Percentiles rank a stretch among this genome's conserved stretches.
Evolutionary conservation across 2,329 filamentous ascomycete genomes (phyloP).

Genomic region (Neoarthrinium moseri): DNA sequence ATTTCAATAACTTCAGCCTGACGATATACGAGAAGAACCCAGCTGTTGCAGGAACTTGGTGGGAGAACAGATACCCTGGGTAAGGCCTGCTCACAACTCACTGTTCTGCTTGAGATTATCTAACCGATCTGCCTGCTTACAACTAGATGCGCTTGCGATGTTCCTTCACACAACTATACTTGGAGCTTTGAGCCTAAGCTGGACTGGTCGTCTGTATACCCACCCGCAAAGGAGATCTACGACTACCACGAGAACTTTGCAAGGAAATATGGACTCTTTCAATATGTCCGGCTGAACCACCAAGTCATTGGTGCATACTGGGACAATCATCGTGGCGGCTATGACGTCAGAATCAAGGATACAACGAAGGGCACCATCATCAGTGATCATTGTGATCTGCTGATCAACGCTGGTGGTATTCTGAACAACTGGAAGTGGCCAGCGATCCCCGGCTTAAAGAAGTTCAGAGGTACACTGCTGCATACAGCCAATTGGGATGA

Average conservation of each 20-base stretch:
- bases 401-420: constrained; percentile 43
- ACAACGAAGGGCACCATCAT: constrained; percentile 29
- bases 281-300: constrained; percentile 27
- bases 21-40: constrained; percentile 47
- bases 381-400: not conserved
- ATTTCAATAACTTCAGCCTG: constrained; percentile 38
- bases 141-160: constrained; percentile 46
- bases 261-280: constrained; percentile 28
- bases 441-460: constrained; percentile 40
- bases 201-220: constrained; percentile 40
- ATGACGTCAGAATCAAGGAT: constrained; percentile 33
- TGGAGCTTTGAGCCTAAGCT: constrained; percentile 46
- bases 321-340: constrained; percentile 18
- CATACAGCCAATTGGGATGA: constrained; percentile 44
- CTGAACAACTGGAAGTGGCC: constrained; percentile 53
- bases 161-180: constrained; percentile 51
- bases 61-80: constrained; percentile 46
- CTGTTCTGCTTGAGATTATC: too few relatives aligned
- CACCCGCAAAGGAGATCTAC: constrained; percentile 39
- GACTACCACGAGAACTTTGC: constrained; percentile 40
- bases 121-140: too few relatives aligned
- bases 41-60: constrained; percentile 47
- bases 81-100: constrained; percentile 17
- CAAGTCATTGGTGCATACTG: constrained; percentile 2
- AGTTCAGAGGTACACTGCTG: constrained; percentile 43